These are phyloP conservation scores for Platanthera guangdongensis DNA, from an alignment of 106 monocot species.

Conservation along the genomic window DNA sequence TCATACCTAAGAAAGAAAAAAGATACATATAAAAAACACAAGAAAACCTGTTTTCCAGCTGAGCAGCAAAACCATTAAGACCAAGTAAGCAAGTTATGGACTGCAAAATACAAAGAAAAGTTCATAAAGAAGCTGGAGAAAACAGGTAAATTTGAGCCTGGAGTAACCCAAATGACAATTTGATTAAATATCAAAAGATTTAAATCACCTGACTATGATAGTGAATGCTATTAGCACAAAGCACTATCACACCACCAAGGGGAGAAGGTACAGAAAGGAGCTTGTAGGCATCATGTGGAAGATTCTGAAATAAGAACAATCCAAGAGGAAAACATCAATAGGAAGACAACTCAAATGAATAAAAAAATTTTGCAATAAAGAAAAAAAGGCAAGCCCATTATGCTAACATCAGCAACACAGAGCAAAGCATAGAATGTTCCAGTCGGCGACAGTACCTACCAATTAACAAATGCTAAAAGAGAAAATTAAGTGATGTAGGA, in stretches of 20 bases:
- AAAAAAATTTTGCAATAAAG: not conserved
- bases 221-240: conserved; percentile 83
- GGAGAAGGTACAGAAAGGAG: conserved; percentile 92
- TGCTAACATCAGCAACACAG: not conserved
- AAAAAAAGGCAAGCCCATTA: not conserved
- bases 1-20: not conserved
- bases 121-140: not conserved
- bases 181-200: conserved; percentile 2
- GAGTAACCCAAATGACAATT: not conserved
- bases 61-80: conserved; percentile 59
- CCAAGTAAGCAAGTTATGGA: conserved; percentile 62
- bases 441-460: not conserved
- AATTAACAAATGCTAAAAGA: not conserved
- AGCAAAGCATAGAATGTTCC: not conserved
- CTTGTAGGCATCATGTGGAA: conserved; percentile 94
- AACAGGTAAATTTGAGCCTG: not conserved
- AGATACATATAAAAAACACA: not conserved
- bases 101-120: conserved; percentile 34
- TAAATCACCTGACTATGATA: conserved; percentile 88
- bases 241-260: conserved; percentile 87
- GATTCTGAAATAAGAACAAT: conserved; percentile 41
- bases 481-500: not conserved
- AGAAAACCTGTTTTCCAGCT: conserved; percentile 68
- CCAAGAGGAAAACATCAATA: not conserved
- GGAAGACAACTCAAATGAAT: not conserved